Evolutionary conservation across 805 yeast species (phyloP), one percentile per base, ranked within the genome.

Genomic region (Phaffomyces opuntiae): DNA sequence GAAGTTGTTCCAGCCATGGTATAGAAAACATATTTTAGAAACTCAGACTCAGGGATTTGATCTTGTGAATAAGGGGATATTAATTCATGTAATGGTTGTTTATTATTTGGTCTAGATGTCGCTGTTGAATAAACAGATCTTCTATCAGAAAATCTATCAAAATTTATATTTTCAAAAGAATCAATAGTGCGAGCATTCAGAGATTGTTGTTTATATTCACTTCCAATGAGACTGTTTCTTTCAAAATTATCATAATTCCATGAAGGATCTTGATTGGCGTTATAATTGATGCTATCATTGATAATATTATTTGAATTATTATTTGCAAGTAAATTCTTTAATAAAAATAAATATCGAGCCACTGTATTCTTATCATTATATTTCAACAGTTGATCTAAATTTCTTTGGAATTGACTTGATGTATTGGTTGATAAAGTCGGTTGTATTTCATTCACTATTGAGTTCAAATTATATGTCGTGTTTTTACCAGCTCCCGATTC

Each of bases 1-100:
- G 87, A 78, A 27, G 82, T 82, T 3, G 80, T 70, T 0, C 87
- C 89, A n/a, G 76, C 57, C 39, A 83, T 56, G 0, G 83, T 71
- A 51, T 73, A 83, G 7, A 77, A 69, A 4, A 81, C 63, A 51
- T 68, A 70, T 36, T 67, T 63, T 39, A 79, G 44, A 4, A 81
- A 69, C 3, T 68, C 73, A 6, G 54, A 53, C 36, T 73, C 78
- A 5, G 66, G 49, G 3, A 70, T 45, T 31, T 65, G 61, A 9
- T 60, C 58, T 17, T 61, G 57, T 49, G 64, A 64, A 49, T 68
- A 70, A 9, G 68, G 67, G 1, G 53, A 51, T 11, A 65, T 48
- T 16, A 64, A 44, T 9, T 63, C 61, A 19, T 60, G 54, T 25
- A 67, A 51, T 5, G 68, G 57, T 17, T 53, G 53, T 4, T 38